These are phyloP conservation scores for Lachnellula subtilissima DNA, from an alignment of 2,329 filamentous ascomycete genomes.

Conservation along the genomic window DNA sequence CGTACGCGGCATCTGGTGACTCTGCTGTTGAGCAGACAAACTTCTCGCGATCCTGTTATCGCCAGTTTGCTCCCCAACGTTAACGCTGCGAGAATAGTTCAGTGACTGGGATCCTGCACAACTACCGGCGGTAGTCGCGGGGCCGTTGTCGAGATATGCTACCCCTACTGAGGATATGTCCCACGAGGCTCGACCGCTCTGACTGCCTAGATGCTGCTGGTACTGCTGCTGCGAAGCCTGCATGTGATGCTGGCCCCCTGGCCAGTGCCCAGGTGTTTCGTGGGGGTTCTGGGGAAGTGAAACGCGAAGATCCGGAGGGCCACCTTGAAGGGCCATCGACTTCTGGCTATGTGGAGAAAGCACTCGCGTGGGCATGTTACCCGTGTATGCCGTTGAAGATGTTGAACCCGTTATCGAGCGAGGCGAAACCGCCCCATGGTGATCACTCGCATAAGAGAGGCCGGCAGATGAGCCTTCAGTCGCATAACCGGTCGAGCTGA, in stretches of 20 bases:
- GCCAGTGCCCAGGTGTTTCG: constrained; percentile 26
- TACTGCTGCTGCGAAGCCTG: constrained; percentile 23
- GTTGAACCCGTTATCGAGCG: constrained; percentile 29
- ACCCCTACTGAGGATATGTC: constrained; percentile 23
- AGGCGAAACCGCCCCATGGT: constrained; percentile 30
- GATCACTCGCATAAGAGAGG: constrained; percentile 26
- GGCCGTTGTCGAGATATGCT: constrained; percentile 28
- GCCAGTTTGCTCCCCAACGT: constrained; percentile 19
- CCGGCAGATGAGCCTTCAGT: constrained; percentile 26
- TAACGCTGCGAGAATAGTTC: constrained; percentile 23
- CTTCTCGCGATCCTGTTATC: constrained; percentile 22
- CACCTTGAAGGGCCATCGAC: constrained; percentile 21
- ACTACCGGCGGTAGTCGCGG: constrained; percentile 27
- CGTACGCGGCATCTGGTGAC: constrained; percentile 30
- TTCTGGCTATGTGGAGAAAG: constrained; percentile 28
- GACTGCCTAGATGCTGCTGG: constrained; percentile 17
- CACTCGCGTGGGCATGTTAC: constrained; percentile 23
- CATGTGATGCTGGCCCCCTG: constrained; percentile 27
- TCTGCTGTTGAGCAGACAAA: constrained; percentile 19
- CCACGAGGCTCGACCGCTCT: constrained; percentile 27
- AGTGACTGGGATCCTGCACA: constrained; percentile 18
- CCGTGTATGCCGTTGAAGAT: constrained; percentile 23
- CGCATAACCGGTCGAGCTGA: constrained; percentile 30
- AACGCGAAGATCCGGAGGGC: constrained; percentile 28
- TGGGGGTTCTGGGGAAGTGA: constrained; percentile 23